Conservation (phyloP, 352 stramenopile species). For the Peronosclerospora sorghi region DNA sequence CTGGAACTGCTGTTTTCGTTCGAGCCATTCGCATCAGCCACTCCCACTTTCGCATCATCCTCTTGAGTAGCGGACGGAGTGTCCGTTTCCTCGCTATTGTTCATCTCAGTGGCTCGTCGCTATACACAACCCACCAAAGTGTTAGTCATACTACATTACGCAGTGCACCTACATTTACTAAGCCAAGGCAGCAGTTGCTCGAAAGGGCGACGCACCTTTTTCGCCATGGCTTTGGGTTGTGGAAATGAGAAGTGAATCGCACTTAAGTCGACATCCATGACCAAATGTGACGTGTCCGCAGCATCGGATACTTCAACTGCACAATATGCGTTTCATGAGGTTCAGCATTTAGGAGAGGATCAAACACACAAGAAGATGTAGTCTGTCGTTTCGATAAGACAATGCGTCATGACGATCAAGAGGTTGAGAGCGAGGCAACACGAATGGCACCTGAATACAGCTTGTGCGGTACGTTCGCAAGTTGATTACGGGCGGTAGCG, state of each 20-base stretch:
- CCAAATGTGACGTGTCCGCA: constrained; percentile 9
- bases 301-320: constrained; percentile 9
- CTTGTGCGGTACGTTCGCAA: constrained; percentile 45
- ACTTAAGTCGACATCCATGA: too few species aligned
- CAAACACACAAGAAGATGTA: not conserved
- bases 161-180: too few species aligned
- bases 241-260: too few species aligned
- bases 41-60: constrained; percentile 8
- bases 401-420: constrained; percentile 5
- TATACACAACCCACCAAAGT: constrained; percentile 10
- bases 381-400: not conserved
- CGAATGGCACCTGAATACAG: constrained; percentile 38
- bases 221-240: constrained; percentile 10
- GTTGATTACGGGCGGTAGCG: constrained; percentile 20
- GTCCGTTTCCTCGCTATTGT: constrained; percentile 25
- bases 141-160: constrained; percentile 3
- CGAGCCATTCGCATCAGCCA: constrained; percentile 8
- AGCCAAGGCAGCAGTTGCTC: not conserved
- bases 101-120: constrained; percentile 29
- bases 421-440: constrained; percentile 8
- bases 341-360: too few species aligned
- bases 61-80: constrained; percentile 8
- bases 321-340: not conserved
- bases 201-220: constrained; percentile 13
- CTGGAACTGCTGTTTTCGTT: constrained; percentile 16